Base-by-base conservation (phyloP, 2,329 filamentous ascomycete species). In the Juglanconis oblonga region DNA sequence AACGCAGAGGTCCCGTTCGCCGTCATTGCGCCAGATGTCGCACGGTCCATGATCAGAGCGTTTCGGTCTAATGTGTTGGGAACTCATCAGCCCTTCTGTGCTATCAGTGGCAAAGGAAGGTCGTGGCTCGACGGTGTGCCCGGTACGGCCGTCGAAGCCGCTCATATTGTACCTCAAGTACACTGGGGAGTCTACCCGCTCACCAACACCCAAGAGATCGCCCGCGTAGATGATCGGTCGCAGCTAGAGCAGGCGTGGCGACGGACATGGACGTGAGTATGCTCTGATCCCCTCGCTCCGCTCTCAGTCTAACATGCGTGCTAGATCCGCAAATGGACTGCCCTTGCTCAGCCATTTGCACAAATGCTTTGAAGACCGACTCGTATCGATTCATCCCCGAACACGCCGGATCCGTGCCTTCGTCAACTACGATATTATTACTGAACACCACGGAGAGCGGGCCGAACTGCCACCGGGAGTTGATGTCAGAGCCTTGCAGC, bases 361-460 rank as follows among this genome's bases (percentile, higher is more conserved):
- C 38, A 57, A 67, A 36, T 53, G 62, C 1, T 67, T 68, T 14
- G 64, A 67, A 35, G 55, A 57, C 0, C 55, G 67, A 0, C 52
- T 67, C 0, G 62, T 68, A 13, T 68, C 68, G 2, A 68, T 70
- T 4, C 64, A 70, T 52, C 68, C 66, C 0, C 48, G 61, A 1
- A 67, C 67, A 0, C n/a, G 57, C 1, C 59, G 40, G 5, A 61
- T 69, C 2, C 66, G 66, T 5, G 64, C 57, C 11, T 68, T 68
- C 45, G 59, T 67, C 7, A 61, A 61, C 5, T 68, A 58, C 50
- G 47, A 68, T 35, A 33, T 59, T 14, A 31, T 66, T 1, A 44
- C 44, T 2, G 50, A 60, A 4, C 65, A 57, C 40, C 55, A 68
- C 49, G 62, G 62, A 10, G 4, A 31, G 1, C 31, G 24, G 17